Evolutionary conservation across 768 basidiomycete species (phyloP), one percentile per base, ranked within the genome.

Genomic region (Suillus lakei): DNA sequence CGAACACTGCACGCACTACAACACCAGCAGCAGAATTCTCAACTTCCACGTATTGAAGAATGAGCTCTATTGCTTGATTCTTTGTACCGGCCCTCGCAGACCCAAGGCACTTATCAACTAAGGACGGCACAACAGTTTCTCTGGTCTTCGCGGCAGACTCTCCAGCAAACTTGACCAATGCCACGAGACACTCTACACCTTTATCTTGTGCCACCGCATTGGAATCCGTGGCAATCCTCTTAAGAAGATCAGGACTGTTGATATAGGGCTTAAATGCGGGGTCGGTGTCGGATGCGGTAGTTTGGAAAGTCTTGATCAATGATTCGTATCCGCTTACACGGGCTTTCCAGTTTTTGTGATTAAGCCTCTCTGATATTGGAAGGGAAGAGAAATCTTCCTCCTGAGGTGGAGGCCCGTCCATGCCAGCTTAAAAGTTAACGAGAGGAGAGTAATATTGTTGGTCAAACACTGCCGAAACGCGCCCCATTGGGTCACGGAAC

Each of bases 321-420:
- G 91, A 79, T 74, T 94, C 92, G 77, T 99, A 99, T 67, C 88
- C 98, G 76, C 88, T 95, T 72, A 97, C 88, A 70, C 98, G 90
- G 64, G 98, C 98, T 80, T 99, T 99, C 98, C 98, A 99, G 76
- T 97, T 97, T 85, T 98, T 99, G 83, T 98, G 95, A 7, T 87
- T 81, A 63, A 97, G 89, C 53, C 96, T 79, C 69, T 97, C 95
- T 15, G 86, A 78, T 55, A 98, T 85, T 26, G 93, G 81, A 60
- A 98, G 84, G 34, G 84, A 73, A 51, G 89, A 89, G 77, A 96
- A 98, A 79, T 99, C 96, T 81, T 98, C 96, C 82, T 98, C 96
- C 72, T 86, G 91, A 60, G 95, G 94, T 66, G 93, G 91, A 71
- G 90, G 89, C 63, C 94, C 96, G 79, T 97, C 96, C 95, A 95